These are phyloP conservation scores for Pseudozyma sp. DNA, from an alignment of 1,284 basidiomycete genomes.

Conservation along the genomic window DNA sequence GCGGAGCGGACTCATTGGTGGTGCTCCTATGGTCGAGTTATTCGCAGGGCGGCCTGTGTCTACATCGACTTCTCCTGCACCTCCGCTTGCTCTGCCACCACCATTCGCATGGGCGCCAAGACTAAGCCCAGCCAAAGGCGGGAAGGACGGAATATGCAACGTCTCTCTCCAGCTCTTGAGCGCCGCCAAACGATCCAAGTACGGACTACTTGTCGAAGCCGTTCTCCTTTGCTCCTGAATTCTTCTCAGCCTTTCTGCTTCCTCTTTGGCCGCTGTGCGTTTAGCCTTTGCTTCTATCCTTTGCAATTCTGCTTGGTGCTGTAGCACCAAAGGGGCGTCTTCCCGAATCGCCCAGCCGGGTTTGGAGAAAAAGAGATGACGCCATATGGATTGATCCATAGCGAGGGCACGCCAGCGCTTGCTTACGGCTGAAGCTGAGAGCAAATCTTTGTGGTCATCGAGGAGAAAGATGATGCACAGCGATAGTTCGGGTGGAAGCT, in stretches of 20 bases:
- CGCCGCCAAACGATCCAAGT: constrained; percentile 24
- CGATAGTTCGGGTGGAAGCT: constrained; percentile 49
- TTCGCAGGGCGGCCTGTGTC: constrained; percentile 11
- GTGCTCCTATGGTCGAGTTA: neutral
- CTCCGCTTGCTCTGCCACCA: neutral
- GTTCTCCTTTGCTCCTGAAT: constrained; percentile 18
- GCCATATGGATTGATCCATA: constrained; percentile 46
- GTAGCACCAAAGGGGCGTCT: constrained; percentile 44
- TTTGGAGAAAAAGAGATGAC: constrained; percentile 36
- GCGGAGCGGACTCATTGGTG: constrained; percentile 31
- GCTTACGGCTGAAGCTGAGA: constrained; percentile 29
- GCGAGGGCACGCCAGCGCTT: constrained; percentile 40
- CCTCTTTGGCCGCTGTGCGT: constrained; percentile 17
- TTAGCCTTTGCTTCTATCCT: constrained; percentile 17
- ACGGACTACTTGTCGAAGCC: constrained; percentile 17
- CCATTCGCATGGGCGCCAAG: neutral
- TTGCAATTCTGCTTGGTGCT: constrained; percentile 31
- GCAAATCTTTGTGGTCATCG: constrained; percentile 28
- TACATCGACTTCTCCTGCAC: constrained; percentile 17
- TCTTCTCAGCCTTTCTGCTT: constrained; percentile 22
- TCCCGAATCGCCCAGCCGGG: constrained; percentile 53
- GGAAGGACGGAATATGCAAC: constrained; percentile 49
- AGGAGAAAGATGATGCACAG: constrained; percentile 44
- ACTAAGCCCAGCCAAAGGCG: constrained; percentile 20
- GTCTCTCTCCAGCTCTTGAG: constrained; percentile 48